Evolutionary conservation across 345 rosid genomes (phyloP).

Genomic region (Pseudoturritis turrita): DNA sequence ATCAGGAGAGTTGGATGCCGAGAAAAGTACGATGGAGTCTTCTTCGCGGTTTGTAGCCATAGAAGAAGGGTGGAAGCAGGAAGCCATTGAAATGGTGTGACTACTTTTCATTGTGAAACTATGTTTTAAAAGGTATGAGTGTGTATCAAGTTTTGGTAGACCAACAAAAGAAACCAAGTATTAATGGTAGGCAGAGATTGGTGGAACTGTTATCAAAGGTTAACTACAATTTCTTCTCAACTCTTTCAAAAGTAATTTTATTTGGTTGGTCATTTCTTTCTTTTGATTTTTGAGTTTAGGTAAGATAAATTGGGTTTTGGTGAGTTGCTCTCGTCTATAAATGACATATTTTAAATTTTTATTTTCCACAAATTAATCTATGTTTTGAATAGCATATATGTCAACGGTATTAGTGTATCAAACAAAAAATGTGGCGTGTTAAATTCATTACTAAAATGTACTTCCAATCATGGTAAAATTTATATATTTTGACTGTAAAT

Average conservation of each 20-base stretch:
- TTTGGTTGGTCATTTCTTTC: slow-evolving; percentile 8
- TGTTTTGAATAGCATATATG: background rate
- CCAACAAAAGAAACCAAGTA: slow-evolving; percentile 19
- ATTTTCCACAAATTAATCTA: background rate
- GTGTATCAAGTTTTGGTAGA: background rate
- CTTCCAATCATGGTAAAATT: background rate
- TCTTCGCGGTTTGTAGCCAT: slow-evolving; percentile 38
- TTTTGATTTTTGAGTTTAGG: background rate
- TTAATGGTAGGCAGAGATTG: slow-evolving; percentile 32
- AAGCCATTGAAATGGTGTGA: slow-evolving; percentile 37
- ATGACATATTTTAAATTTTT: background rate
- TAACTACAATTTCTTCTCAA: background rate
- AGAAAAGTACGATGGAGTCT: slow-evolving; percentile 63
- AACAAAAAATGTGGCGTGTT: background rate
- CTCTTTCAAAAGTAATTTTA: background rate
- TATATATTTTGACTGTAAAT: too few species aligned
- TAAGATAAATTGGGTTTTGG: background rate
- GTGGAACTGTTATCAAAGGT: slow-evolving; percentile 2
- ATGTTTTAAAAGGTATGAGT: background rate
- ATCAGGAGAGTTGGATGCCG: slow-evolving; percentile 55
- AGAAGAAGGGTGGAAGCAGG: slow-evolving; percentile 41
- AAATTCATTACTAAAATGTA: background rate
- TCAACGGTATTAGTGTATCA: background rate
- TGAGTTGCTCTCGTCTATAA: background rate
- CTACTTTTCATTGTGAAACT: too few species aligned